A percentile compares a stretch with the other conserved stretches of the same genome.
phyloP scores from a whole-genome alignment of 2,329 filamentous ascomycete genomes.

The Tolypocladium amazonense region DNA sequence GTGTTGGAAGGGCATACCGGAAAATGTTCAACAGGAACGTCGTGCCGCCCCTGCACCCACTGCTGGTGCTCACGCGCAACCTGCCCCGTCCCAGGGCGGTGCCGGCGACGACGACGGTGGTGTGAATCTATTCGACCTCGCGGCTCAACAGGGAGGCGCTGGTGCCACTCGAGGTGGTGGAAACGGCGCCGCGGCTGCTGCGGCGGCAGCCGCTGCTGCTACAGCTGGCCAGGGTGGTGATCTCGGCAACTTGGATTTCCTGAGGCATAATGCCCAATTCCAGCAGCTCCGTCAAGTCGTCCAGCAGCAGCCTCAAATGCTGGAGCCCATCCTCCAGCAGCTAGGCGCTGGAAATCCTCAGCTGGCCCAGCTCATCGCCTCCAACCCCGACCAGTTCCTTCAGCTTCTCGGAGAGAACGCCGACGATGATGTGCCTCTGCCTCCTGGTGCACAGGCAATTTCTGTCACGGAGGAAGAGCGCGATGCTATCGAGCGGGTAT shows the following conservation, averaged over 20 bases:
- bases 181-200: slow-evolving; percentile 27
- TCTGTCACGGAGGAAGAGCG: slow-evolving; percentile 91
- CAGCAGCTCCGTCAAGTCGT: slow-evolving; percentile 95
- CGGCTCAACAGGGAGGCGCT: slow-evolving; percentile 58
- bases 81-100: slow-evolving; percentile 28
- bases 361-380: slow-evolving; percentile 81
- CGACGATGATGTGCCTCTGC: slow-evolving; percentile 73
- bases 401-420: slow-evolving; percentile 80
- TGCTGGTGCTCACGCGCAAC: slow-evolving; percentile 24
- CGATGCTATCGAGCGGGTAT: slow-evolving; percentile 89
- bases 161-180: slow-evolving; percentile 29
- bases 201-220: slow-evolving; percentile 36
- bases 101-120: slow-evolving; percentile 54
- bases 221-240: slow-evolving; percentile 40
- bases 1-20: slow-evolving; percentile 68
- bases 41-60: slow-evolving; percentile 32
- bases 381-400: slow-evolving; percentile 89
- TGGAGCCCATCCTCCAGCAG: slow-evolving; percentile 94
- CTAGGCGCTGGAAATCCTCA: slow-evolving; percentile 92
- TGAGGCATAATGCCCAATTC: slow-evolving; percentile 93
- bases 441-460: slow-evolving; percentile 81
- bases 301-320: slow-evolving; percentile 95
- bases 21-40: slow-evolving; percentile 60
- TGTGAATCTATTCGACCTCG: slow-evolving; percentile 88
- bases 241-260: slow-evolving; percentile 77